Evolutionary conservation across 1,139 yeast species (phyloP).

Genomic region (Kodamaea sp.): DNA sequence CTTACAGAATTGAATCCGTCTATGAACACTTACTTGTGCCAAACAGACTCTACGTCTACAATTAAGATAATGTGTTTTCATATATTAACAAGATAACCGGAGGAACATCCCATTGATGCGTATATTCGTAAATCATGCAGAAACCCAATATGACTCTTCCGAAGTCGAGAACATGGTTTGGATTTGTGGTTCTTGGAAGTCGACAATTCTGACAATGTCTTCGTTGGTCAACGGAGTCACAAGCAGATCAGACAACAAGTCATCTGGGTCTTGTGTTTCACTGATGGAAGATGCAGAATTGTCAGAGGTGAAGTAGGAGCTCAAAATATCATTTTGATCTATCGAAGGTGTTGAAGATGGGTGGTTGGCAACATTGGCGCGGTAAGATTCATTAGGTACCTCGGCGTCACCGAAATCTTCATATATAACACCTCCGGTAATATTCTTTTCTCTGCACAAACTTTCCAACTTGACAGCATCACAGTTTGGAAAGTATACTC

Average conservation of each 20-base stretch:
- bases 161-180: conserved; percentile 6
- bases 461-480: conserved; percentile 51
- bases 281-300: conserved; percentile 16
- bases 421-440: conserved; percentile 50
- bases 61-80: too few species aligned
- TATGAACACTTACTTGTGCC: too few species aligned
- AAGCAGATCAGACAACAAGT: conserved; percentile 21
- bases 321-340: conserved; percentile 25
- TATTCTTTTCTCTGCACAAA: conserved; percentile 50
- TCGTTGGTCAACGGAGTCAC: conserved; percentile 24
- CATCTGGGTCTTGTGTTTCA: conserved; percentile 18
- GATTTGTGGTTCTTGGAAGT: conserved; percentile 12
- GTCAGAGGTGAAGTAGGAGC: conserved; percentile 21
- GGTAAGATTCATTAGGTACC: conserved; percentile 5
- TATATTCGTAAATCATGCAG: conserved; percentile 10
- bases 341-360: conserved; percentile 5
- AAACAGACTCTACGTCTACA: too few species aligned
- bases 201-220: conserved; percentile 25
- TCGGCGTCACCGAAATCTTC: conserved; percentile 19
- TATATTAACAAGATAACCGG: too few species aligned
- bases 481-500: conserved; percentile 61
- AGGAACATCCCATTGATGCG: too few species aligned
- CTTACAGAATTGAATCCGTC: too few species aligned
- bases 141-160: conserved; percentile 28
- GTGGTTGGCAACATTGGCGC: conserved; percentile 3